Evolutionary conservation across 805 yeast species (phyloP).

Genomic region (Debaryomyces prosopidis): DNA sequence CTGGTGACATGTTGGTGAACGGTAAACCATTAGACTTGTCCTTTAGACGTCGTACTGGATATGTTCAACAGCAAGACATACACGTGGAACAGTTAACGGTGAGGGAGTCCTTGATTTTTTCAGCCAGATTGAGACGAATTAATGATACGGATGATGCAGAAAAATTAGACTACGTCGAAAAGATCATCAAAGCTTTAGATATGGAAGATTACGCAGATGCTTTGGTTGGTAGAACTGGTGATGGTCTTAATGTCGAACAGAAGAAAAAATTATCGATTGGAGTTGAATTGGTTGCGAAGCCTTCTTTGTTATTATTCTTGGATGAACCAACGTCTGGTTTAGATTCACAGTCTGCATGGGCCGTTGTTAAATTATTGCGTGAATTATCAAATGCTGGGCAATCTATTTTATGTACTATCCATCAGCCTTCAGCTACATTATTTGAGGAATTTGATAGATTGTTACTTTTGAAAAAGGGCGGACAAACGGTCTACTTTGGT

Average conservation of each 20-base stretch:
- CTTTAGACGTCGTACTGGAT: conserved; percentile 43
- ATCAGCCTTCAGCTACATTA: conserved; percentile 52
- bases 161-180: conserved; percentile 16
- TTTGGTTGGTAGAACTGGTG: conserved; percentile 14
- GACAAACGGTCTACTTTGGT: conserved; percentile 25
- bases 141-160: conserved; percentile 25
- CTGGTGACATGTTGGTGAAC: conserved; percentile 60
- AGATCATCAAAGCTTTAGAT: conserved; percentile 17
- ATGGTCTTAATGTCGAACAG: conserved; percentile 21
- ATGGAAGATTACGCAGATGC: conserved; percentile 17
- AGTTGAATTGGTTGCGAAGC: conserved; percentile 18
- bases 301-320: conserved; percentile 47
- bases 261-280: conserved; percentile 18
- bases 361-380: conserved; percentile 52
- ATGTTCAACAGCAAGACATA: conserved; percentile 23
- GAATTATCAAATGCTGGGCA: conserved; percentile 51
- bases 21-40: conserved; percentile 50
- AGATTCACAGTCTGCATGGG: conserved; percentile 60
- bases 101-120: conserved; percentile 18
- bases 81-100: conserved; percentile 19
- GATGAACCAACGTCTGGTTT: conserved; percentile 68
- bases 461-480: conserved; percentile 30
- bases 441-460: conserved; percentile 38
- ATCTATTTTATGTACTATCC: conserved; percentile 67
- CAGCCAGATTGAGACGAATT: conserved; percentile 50